Evolutionary conservation across 257 asterid genomes (phyloP).

Genomic region (Hygrophila difformis): DNA sequence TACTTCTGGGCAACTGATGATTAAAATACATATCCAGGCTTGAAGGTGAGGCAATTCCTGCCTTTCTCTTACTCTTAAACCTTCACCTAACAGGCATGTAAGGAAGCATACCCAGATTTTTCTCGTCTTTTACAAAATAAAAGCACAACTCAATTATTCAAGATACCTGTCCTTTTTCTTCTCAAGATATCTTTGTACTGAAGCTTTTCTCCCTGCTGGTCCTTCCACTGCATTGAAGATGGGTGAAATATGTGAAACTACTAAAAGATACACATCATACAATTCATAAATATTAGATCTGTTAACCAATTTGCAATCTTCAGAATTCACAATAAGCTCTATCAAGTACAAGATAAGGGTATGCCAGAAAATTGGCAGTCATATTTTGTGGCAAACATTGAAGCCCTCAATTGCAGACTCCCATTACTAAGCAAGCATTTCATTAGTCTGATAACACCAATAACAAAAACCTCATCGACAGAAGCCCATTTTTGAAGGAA

Average conservation of each 20-base stretch:
- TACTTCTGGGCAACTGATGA: slow-evolving; percentile 40
- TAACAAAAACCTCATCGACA: slow-evolving; percentile 9
- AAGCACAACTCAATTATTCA: slow-evolving; percentile 21
- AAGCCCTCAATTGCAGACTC: slow-evolving; percentile 11
- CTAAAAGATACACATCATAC: slow-evolving; percentile 5
- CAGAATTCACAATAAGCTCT: no score
- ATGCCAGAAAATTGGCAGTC: slow-evolving; percentile 8
- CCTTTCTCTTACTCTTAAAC: slow-evolving; percentile 90
- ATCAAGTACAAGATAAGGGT: no score
- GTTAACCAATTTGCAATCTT: no score
- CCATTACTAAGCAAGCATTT: slow-evolving; percentile 7
- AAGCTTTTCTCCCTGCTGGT: slow-evolving; percentile 71
- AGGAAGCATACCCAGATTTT: slow-evolving; percentile 31
- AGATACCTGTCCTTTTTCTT: slow-evolving; percentile 92
- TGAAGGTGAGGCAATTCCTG: slow-evolving; percentile 43
- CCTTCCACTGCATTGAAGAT: slow-evolving; percentile 63
- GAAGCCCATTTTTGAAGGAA: background rate
- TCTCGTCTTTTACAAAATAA: slow-evolving; percentile 15
- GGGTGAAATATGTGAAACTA: slow-evolving; percentile 13
- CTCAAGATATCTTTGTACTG: slow-evolving; percentile 86
- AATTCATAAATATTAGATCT: slow-evolving; percentile 1
- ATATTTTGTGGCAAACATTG: no score
- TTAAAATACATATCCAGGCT: slow-evolving; percentile 42
- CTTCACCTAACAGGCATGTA: slow-evolving; percentile 79
- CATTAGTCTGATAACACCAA: background rate